Percentiles rank a stretch among this genome's conserved stretches.
These are phyloP conservation scores for Coemansia sp. DNA, from an alignment of 192 early-diverging fungal genomes.

Conservation along the genomic window DNA sequence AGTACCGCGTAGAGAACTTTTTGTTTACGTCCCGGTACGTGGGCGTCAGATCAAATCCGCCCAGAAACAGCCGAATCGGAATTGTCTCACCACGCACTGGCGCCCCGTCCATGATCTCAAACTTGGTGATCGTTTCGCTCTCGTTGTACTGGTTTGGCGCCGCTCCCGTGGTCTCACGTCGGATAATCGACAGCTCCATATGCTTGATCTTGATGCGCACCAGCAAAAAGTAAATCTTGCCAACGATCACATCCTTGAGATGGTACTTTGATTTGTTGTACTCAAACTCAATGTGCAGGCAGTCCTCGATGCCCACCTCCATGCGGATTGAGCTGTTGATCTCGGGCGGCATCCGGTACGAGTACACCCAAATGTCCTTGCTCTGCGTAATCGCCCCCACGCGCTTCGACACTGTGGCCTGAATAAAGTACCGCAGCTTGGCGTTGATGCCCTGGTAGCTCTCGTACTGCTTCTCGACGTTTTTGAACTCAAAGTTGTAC, in stretches of 20 bases:
- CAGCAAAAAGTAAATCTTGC: constrained; percentile 98
- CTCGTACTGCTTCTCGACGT: constrained; percentile 99
- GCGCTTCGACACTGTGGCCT: constrained; percentile 85
- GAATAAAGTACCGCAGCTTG: constrained; percentile 95
- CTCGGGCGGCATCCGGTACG: constrained; percentile 84
- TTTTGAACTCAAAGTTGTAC: constrained; percentile 98
- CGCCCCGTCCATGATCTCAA: constrained; percentile 99
- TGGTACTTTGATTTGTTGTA: constrained; percentile 99
- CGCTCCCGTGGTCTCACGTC: constrained; percentile 94
- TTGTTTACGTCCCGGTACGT: constrained; percentile 99
- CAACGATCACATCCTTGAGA: constrained; percentile 98
- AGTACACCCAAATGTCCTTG: constrained; percentile 98
- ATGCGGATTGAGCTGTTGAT: constrained; percentile 96
- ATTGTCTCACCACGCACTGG: constrained; percentile 95
- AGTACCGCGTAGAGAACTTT: constrained; percentile 98
- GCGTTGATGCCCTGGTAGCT: constrained; percentile 98
- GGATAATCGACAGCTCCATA: constrained; percentile 99
- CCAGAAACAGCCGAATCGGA: constrained; percentile 95
- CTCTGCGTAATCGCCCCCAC: constrained; percentile 86
- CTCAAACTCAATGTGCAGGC: constrained; percentile 99
- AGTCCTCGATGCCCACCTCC: constrained; percentile 99
- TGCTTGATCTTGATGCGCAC: constrained; percentile 99
- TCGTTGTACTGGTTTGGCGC: constrained; percentile 98
- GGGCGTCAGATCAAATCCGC: constrained; percentile 98
- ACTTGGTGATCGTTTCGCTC: constrained; percentile 97